Evolutionary conservation across 73 alveolate genomes (phyloP), one percentile per base, ranked within the genome.

Genomic region (Paramecium primaurelia): DNA sequence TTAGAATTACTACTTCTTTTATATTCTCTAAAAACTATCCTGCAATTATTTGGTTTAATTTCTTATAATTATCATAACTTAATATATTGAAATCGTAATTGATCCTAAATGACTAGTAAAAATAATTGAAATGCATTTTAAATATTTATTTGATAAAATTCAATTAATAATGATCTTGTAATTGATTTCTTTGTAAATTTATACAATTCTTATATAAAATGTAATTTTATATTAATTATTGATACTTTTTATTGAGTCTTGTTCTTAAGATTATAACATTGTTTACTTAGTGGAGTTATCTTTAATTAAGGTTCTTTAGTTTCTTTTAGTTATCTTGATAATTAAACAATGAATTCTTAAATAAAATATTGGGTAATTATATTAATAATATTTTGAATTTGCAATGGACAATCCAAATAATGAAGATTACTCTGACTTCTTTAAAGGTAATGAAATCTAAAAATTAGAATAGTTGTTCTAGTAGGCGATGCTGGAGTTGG

Each of bases 401-500:
- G 42, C 25, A 8, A 32, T 64, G 84, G 47, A 64, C 84, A 64
- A 64, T 34, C 30, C 28, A 28, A 34, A 34, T 73, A 37, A 37
- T 73, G 91, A 80, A 18, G 91, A 80, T 36, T 80, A 26, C 58
- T 34, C 71, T 10, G 71, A 80, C 44, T 80, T 28, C 45, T 80
- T 80, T 64, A 80, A 80, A 80, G 75, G 91, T 80, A 80, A 32
- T 6, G 1, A 22, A 26, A 12, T 73, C 1, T 37, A 11, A 73
- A 9, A 80, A 80, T 45, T 80, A 36, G 68, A 37, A 28, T 47
- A 93, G 97, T 95, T 64, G 98, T 95, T 16, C 95, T 95, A 34
- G 95, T 95, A 68, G 98, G 98, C 32, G 98, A 95, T 92, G 96
- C 97, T n/a, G 96, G 97, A 30, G 97, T 95, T 20, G 97, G 97